Conservation (phyloP, 148 eudicot genomes). For the Talinum fruticosum region DNA sequence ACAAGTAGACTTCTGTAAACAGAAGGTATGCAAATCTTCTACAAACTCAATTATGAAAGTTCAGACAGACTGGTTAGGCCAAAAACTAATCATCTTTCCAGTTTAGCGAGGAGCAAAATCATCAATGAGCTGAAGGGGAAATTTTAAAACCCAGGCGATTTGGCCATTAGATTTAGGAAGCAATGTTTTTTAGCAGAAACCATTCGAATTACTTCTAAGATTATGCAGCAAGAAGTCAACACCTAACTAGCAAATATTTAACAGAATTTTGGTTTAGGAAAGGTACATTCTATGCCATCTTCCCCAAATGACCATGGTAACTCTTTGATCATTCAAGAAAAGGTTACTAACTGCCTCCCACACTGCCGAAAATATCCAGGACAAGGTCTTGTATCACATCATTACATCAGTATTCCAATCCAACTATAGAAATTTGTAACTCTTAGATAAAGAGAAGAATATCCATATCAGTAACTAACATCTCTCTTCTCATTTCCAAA, state of each 20-base stretch:
- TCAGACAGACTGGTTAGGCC: not conserved
- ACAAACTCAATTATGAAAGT: not conserved
- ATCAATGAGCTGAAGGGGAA: not conserved
- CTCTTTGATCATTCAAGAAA: not conserved
- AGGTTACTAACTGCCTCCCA: not conserved
- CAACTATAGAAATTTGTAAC: not conserved
- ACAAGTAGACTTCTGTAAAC: not conserved
- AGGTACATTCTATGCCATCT: not conserved
- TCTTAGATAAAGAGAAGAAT: not conserved
- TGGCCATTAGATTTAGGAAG: not conserved
- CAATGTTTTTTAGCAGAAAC: not conserved
- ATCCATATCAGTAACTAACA: not conserved
- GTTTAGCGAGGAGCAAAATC: not conserved
- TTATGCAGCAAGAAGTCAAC: not conserved
- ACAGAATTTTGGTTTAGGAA: not conserved
- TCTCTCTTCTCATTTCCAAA: not conserved
- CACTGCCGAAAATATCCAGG: not conserved
- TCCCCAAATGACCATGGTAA: not conserved
- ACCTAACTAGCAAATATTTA: not conserved
- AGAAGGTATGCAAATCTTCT: not conserved
- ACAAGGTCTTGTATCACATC: not conserved
- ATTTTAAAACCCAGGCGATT: not conserved
- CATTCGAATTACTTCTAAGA: not conserved
- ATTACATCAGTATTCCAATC: not conserved
- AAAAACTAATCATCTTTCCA: not conserved